Evolutionary conservation across 805 yeast genomes (phyloP), one percentile per base, ranked within the genome.

Genomic region (Candida vaughaniae): DNA sequence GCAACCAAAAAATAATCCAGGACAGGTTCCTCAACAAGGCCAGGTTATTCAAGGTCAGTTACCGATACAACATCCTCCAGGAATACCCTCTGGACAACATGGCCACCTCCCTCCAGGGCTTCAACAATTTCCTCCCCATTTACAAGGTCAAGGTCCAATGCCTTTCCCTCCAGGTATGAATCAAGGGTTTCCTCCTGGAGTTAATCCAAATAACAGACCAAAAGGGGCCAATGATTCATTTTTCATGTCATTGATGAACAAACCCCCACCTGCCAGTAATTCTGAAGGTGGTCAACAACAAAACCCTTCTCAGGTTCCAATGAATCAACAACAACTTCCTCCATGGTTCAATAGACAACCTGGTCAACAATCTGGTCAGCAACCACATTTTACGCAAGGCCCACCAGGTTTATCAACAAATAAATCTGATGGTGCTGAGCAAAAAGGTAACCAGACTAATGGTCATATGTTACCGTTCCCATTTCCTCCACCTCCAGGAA

Each of bases 161-260:
- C n/a, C n/a, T n/a, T n/a, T n/a, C n/a, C n/a, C n/a, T n/a, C n/a
- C n/a, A n/a, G n/a, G n/a, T n/a, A n/a, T n/a, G n/a, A n/a, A n/a
- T n/a, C n/a, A n/a, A n/a, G 36, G 36, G 22, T 29, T 33, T 18
- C 46, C 45, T 16, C 46, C 41, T 3, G 41, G 42, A 7, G 17
- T 37, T 7, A 16, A 16, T 12, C 38, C 38, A 15, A 16, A 16
- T 6, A 11, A n/a, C n/a, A 14, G 5, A 7, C 38, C 38, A 10
- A 28, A 39, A 17, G 35, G 32, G 6, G 29, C 30, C n/a, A 61
- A 64, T 45, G 77, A 73, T 41, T 52, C 66, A 11, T 75, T 75
- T 42, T 71, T 75, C 48, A 62, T 69, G 58, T 66, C 78, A 4
- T 54, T 75, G 37, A 52, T 75, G 44, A 60, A 39, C 25, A 65